Evolutionary conservation across 148 eudicot genomes (phyloP), one percentile per base, ranked within the genome.

Genomic region (Persicaria tinctoria): DNA sequence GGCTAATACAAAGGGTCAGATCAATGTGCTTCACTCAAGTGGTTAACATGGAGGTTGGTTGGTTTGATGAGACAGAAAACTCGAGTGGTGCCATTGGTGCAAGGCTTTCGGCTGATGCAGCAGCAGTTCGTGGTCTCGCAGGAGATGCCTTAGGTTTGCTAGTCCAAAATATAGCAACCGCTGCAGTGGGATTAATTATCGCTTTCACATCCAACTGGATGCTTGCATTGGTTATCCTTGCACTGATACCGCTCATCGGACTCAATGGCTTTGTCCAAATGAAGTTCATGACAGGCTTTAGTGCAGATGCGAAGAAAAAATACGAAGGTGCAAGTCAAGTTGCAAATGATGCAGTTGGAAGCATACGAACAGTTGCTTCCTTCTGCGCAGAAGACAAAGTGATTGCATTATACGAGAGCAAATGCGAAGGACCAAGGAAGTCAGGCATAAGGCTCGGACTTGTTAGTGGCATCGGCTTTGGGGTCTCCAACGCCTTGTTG

Each of bases 61-160:
- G 97, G 97, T 91, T 89, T 62, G 97, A 91, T 68, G 85, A 91
- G 75, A 69, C 91, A 0, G 86, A 89, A 9, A 82, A 92, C 80
- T 88, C 97, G 4, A 92, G 89, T 76, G 97, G 97, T 51, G 83
- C 86, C 3, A 84, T 92, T 69, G 97, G 97, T 54, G 88, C 97
- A 41, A 80, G 88, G 75, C 83, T 92, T 48, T 90, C 96, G 23
- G 78, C 86, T n/a, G 92, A 93, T 83, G 97, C 97, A 20, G 90
- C 96, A 1, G 77, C 76, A 4, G 86, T 93, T 5, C 87, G 97
- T 46, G 90, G 82, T 53, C 82, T 90, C 27, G 96, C 90, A 20
- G 97, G 96, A 54, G 97, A 93, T 74, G 80, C 96, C 9, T 87
- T 93, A 14, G 89, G 87, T 46, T 90, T 89, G 70, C 73, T 87